These are phyloP conservation scores for Pulveroboletus frians DNA, from an alignment of 768 basidiomycete genomes.

Conservation along the genomic window DNA sequence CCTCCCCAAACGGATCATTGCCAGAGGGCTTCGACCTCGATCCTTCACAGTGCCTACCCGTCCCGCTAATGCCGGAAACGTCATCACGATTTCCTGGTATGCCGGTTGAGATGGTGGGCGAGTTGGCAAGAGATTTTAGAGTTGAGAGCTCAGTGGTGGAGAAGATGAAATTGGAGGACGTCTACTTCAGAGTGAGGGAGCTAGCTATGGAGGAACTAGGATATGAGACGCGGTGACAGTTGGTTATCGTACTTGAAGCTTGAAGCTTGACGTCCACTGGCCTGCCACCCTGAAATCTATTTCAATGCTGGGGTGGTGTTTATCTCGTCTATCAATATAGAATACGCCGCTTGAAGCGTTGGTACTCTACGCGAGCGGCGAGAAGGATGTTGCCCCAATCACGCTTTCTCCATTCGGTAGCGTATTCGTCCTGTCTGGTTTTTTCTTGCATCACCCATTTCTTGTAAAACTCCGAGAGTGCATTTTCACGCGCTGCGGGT, in stretches of 20 bases:
- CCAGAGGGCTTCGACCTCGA: slow-evolving; percentile 47
- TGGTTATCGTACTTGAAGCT: background rate
- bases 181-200: slow-evolving; percentile 60
- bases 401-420: slow-evolving; percentile 59
- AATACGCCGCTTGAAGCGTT: slow-evolving; percentile 36
- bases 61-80: slow-evolving; percentile 57
- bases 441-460: slow-evolving; percentile 73
- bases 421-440: slow-evolving; percentile 52
- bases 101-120: slow-evolving; percentile 59
- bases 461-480: slow-evolving; percentile 67
- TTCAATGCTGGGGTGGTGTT: background rate
- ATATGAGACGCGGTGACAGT: slow-evolving; percentile 29
- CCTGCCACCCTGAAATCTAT: background rate
- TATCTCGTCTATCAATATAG: slow-evolving; percentile 7
- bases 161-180: slow-evolving; percentile 50
- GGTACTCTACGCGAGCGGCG: slow-evolving; percentile 51
- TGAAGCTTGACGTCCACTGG: background rate
- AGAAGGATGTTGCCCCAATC: slow-evolving; percentile 55
- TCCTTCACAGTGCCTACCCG: slow-evolving; percentile 54
- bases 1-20: slow-evolving; percentile 29
- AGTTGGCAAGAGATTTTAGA: slow-evolving; percentile 54
- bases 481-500: slow-evolving; percentile 55
- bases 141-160: slow-evolving; percentile 56
- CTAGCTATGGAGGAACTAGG: slow-evolving; percentile 49
- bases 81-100: slow-evolving; percentile 70